Evolutionary conservation across 345 rosid species (phyloP), one percentile per base, ranked within the genome.

Genomic region (Triadica sebifera): DNA sequence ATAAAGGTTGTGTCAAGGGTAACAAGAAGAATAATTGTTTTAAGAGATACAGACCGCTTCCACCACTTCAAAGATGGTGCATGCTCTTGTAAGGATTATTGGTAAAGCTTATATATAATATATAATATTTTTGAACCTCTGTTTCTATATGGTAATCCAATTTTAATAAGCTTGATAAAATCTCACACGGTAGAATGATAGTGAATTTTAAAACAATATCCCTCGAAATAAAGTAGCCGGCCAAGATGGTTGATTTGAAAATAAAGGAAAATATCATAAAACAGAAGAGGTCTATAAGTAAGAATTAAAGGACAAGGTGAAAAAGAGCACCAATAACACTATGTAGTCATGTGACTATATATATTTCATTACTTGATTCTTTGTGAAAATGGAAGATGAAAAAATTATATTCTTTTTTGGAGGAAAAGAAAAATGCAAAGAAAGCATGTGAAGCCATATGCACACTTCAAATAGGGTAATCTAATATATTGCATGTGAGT

Each of bases 41-140:
- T 83, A 62, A 74, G 85, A 71, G 83, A 83, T 20, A 78, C 77
- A 25, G 81, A 76, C 37, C 75, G 84, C 49, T 84, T 84, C 80
- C 86, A 84, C 71, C 86, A 84, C 69, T 84, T 84, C 43, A 76
- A 67, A 47, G 78, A 75, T 38, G 86, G 86, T 43, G 51, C 7
- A 0, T 84, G 86, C 46, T 81, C 86, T 25, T 84, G 86, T 70
- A 69, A 69, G 17, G 79, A 75, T 75, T 69, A 69, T 16, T 69
- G 74, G 79, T 69, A 49, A 75, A 74, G 16, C 24, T 5, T 53
- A 17, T 41, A 11, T 22, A 13, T 45, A 6, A 52, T 61, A 6
- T 15, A 50, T 50, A 50, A 68, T 67, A 25, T 29, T 11, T 51
- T 68, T 67, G 43, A 67, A 25, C 46, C 70, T 20, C 12, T 47